These are phyloP conservation scores for Thermochaetoides dissita DNA, from an alignment of 2,329 filamentous ascomycete genomes.

Conservation along the genomic window DNA sequence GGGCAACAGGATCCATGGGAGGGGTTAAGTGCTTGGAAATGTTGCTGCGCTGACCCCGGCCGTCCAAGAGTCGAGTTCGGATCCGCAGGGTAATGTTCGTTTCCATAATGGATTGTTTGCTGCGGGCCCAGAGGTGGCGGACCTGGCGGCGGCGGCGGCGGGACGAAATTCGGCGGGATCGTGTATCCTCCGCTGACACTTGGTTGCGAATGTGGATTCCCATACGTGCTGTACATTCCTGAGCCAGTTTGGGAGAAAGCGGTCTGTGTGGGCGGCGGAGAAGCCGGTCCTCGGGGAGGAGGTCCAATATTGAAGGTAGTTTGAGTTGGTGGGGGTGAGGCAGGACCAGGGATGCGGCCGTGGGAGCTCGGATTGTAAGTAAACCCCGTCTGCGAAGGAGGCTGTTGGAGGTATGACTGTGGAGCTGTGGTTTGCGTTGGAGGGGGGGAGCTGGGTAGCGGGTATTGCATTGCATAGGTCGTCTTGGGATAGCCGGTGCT, in stretches of 20 bases:
- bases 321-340: constrained; percentile 51
- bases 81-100: constrained; percentile 17
- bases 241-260: constrained; percentile 32
- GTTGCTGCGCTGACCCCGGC: constrained; percentile 22
- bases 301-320: constrained; percentile 30
- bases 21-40: too few species aligned
- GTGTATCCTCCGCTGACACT: constrained; percentile 27
- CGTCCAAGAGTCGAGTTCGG: constrained; percentile 6
- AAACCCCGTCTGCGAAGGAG: constrained; percentile 5
- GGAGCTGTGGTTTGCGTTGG: constrained; percentile 29
- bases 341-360: constrained; percentile 40
- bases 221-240: constrained; percentile 31
- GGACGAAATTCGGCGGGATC: constrained; percentile 43
- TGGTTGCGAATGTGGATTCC: constrained; percentile 28
- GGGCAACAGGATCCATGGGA: too few species aligned
- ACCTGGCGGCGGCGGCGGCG: constrained; percentile 48
- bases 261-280: constrained; percentile 45
- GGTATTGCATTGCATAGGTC: constrained; percentile 44
- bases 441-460: constrained; percentile 42
- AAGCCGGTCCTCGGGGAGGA: constrained; percentile 33
- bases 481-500: constrained; percentile 37
- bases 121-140: constrained; percentile 48
- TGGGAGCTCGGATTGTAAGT: constrained; percentile 46
- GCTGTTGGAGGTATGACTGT: constrained; percentile 34
- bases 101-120: constrained; percentile 43